A percentile compares a stretch with the other conserved stretches of the same genome.
Conservation (phyloP, 164 flowering plant species). For the Piper longum region DNA sequence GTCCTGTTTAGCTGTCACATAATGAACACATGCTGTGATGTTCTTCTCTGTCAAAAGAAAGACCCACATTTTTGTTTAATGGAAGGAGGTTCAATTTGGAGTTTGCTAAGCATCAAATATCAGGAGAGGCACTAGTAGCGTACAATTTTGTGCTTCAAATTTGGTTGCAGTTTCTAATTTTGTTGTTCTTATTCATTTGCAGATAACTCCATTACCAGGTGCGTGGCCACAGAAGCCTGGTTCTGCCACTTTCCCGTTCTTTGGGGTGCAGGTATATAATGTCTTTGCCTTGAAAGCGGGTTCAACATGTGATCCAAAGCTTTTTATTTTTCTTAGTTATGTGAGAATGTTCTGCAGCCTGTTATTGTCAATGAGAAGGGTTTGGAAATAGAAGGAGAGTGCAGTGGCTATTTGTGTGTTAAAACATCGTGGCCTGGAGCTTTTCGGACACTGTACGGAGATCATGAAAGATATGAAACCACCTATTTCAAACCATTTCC, state of each 20-base stretch:
- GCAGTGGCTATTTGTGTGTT: constrained; percentile 88
- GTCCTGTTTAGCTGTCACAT: too few relatives aligned
- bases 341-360: constrained; percentile 37
- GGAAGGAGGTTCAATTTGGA: too few relatives aligned
- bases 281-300: too few relatives aligned
- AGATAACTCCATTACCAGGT: constrained; percentile 97
- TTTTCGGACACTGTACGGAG: constrained; percentile 90
- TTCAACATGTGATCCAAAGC: background rate
- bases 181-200: constrained; percentile 8
- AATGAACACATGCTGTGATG: too few relatives aligned
- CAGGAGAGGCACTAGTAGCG: too few relatives aligned
- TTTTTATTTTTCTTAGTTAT: background rate
- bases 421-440: constrained; percentile 97
- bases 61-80: too few relatives aligned
- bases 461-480: constrained; percentile 97
- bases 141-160: too few relatives aligned
- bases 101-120: too few relatives aligned
- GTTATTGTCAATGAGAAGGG: constrained; percentile 98
- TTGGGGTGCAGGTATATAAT: constrained; percentile 58
- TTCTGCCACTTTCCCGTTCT: constrained; percentile 96
- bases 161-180: too few relatives aligned
- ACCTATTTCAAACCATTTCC: constrained; percentile 91
- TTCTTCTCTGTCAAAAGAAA: too few relatives aligned
- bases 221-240: constrained; percentile 99
- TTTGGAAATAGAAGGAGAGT: constrained; percentile 82